Evolutionary conservation across 192 early-diverging fungal species (phyloP).

Genomic region (Jimgerdemannia lactiflua): DNA sequence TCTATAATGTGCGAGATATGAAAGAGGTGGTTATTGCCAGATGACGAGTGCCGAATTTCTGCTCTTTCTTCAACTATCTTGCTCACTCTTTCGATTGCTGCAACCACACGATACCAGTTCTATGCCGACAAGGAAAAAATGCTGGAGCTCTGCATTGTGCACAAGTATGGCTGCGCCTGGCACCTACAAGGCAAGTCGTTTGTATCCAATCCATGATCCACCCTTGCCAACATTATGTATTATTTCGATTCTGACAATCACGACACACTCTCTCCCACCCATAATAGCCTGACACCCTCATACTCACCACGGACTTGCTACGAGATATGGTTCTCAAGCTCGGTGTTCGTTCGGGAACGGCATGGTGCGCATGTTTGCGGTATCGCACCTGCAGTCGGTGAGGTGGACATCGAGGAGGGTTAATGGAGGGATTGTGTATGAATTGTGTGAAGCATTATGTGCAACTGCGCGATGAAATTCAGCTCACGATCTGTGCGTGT

Average conservation of each 20-base stretch:
- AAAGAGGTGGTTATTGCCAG: background rate
- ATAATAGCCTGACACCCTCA: background rate
- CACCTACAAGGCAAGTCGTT: slow-evolving; percentile 20
- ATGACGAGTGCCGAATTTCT: background rate
- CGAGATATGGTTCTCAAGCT: slow-evolving; percentile 14
- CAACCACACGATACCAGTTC: background rate
- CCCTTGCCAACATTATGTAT: background rate
- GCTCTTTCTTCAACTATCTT: background rate
- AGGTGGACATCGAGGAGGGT: background rate
- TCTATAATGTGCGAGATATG: background rate
- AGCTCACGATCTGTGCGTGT: too few relatives aligned
- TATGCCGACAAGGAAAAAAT: slow-evolving; percentile 3
- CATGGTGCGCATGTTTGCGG: slow-evolving; percentile 18
- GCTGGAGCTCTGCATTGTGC: slow-evolving; percentile 38
- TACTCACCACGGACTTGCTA: background rate
- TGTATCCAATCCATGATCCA: background rate
- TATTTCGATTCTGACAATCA: background rate
- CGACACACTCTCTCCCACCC: background rate
- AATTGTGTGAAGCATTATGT: too few relatives aligned
- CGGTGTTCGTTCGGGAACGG: slow-evolving; percentile 36
- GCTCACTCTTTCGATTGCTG: too few relatives aligned
- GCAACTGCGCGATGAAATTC: too few relatives aligned
- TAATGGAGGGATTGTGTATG: background rate
- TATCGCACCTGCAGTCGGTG: slow-evolving; percentile 26
- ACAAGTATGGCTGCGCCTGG: slow-evolving; percentile 33